These are phyloP conservation scores for Wickerhamiella kurtzmanii DNA, from an alignment of 805 yeast species.

Conservation along the genomic window DNA sequence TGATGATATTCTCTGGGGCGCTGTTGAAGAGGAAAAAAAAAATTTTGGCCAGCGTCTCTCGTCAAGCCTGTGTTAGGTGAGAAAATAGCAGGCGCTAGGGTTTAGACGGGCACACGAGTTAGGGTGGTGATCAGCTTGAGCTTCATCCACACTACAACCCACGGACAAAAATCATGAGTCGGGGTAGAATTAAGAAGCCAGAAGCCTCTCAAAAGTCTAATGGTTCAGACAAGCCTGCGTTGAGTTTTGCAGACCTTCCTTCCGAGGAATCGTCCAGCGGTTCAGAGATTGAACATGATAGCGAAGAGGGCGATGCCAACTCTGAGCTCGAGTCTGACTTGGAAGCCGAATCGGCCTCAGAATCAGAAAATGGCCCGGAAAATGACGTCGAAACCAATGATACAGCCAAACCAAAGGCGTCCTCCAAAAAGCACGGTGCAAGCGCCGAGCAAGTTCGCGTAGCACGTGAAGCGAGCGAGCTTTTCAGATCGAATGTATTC, in stretches of 20 bases:
- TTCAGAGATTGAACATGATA: not conserved
- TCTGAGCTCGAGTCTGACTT: not conserved
- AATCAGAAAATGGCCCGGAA: conserved; percentile 4
- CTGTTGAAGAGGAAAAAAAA: too few species aligned
- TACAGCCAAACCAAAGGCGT: not conserved
- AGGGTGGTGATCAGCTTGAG: too few species aligned
- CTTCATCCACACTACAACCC: too few species aligned
- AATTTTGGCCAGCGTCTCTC: too few species aligned
- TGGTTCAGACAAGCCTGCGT: not conserved
- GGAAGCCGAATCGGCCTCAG: not conserved
- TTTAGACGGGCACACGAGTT: too few species aligned
- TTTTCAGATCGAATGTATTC: conserved; percentile 90
- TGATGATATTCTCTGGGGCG: too few species aligned
- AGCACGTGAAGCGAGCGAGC: conserved; percentile 86
- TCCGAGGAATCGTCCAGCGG: not conserved
- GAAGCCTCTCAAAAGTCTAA: not conserved
- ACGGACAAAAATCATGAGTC: not conserved
- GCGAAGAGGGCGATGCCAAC: not conserved
- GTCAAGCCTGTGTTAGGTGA: too few species aligned
- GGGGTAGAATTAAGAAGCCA: not conserved
- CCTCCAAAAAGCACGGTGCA: not conserved
- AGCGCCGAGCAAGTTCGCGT: conserved; percentile 63
- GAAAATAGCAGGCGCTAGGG: too few species aligned
- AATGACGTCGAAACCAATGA: conserved; percentile 3
- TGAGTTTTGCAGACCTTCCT: not conserved